Base-by-base conservation (phyloP, 1,284 basidiomycete genomes). In the Trametes versicolor region DNA sequence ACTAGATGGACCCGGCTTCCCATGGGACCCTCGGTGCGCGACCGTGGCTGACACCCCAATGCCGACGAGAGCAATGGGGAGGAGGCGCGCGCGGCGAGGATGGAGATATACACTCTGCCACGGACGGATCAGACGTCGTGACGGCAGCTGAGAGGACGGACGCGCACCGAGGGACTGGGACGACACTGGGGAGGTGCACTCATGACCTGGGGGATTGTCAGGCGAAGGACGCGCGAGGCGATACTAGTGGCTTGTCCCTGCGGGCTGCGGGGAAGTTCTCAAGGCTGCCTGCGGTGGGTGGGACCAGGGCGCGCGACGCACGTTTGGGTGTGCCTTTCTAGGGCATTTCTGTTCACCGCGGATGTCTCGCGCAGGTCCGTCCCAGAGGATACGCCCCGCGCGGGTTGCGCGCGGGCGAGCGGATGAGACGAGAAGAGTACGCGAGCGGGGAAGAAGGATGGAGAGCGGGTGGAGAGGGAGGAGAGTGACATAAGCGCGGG, bases 131-230 rank as follows among this genome's bases (percentile, higher is more conserved):
- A 66, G 61, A 53, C 50, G 50, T 7, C 8, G 45, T 32, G 43
- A 23, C 23, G 60, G 45, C 51, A 53, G 29, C 39, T 43, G 29
- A 34, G 19, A 41, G 51, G n/a, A 17, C 29, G 19, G n/a, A n/a
- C 17, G 49, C 25, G 27, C 13, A 23, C 27, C 21, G 49, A 23
- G 17, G 43, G 49, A 39, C 37, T 39, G 32, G 49, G 19, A 32
- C 7, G 27, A 34, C 48, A 51, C n/a, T 54, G 63, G 43, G 48
- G 58, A 37, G 45, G 63, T 59, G 64, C 58, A 66, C 65, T 55
- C 65, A 66, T 66, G 65, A 66, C 65, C 61, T 32, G 36, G 63
- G 41, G 48, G 25, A 29, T 25, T 32, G 58, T 41, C 63, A 65
- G 41, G 63, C 58, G 63, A 54, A n/a, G 61, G 59, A 52, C 56